Base-by-base conservation (phyloP, 2,329 filamentous ascomycete genomes). In the Fusarium sp. region DNA sequence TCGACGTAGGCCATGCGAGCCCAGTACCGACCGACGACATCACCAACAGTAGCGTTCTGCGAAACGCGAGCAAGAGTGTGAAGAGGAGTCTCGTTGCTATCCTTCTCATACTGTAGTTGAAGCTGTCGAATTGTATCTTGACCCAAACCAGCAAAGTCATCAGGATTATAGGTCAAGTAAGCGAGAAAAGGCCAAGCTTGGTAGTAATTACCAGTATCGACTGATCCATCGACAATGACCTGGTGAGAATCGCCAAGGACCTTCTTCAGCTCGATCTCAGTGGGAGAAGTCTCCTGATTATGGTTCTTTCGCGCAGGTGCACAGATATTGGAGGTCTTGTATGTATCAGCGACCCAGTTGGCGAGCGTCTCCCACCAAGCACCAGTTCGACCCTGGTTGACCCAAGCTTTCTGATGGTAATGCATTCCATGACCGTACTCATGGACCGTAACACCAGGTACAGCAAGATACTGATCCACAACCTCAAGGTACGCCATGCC, bases 1-100 rank as follows among this genome's bases (percentile, higher is more conserved):
- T 87, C 86, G 16, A 84, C 84, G 67, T 84, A 86, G 9, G 86
- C 86, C 86, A 88, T 88, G 65, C 82, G 82, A 5, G 86, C 86
- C 85, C 85, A 87, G 78, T 87, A 87, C 21, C 80, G 78, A 7
- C 81, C 85, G 12, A 88, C 82, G 14, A 87, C 79, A 18, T 83
- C 80, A 25, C 83, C 82, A 21, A 81, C 78, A 23, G 76, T 77
- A 27, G 78, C 65, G 37, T 73, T 76, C 12, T 69, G 63, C 4
- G 82, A 79, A 1, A 87, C 76, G 25, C 84, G 81, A 23, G 82
- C 78, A 4, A 87, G 79, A 4, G 82, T 80, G 60, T 87, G 85
- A 25, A 87, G 80, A 3, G 85, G 86, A 1, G 85, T 86, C 74
- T 87, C 85, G 71, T 87, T 84, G 76, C 84, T 86, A 51, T 81